A percentile compares a stretch with the other conserved stretches of the same genome.
Evolutionary conservation across 257 asterid genomes (phyloP).

Genomic region (Nicotiana knightiana): DNA sequence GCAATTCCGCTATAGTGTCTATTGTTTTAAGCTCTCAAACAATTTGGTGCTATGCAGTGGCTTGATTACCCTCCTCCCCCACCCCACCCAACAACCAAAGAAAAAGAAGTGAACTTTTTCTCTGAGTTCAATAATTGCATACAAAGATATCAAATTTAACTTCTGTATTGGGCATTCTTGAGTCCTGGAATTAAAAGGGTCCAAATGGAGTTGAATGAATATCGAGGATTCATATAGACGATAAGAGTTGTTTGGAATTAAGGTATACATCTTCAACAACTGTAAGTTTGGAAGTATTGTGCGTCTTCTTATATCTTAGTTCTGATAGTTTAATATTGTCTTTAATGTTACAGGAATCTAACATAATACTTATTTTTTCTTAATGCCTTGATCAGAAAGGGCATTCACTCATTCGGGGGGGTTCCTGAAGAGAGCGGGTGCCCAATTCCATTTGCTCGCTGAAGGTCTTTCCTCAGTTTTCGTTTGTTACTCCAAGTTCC

Average conservation of each 20-base stretch:
- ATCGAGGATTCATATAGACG: background rate
- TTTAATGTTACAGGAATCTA: background rate
- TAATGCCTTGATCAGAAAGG: slow-evolving; percentile 6
- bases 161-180: background rate
- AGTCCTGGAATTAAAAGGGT: background rate
- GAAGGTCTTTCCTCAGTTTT: background rate
- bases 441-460: background rate
- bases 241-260: background rate
- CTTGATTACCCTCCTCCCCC: background rate
- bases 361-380: background rate
- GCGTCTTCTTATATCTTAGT: background rate
- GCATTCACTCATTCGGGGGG: slow-evolving; percentile 12
- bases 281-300: background rate
- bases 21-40: background rate
- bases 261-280: background rate
- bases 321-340: background rate
- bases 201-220: slow-evolving; percentile 2
- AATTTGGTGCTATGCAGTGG: background rate
- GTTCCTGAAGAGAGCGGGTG: slow-evolving; percentile 13
- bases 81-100: no score
- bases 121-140: background rate
- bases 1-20: background rate
- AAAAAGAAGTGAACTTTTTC: background rate
- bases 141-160: background rate
- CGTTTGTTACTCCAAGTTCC: background rate